A percentile compares a stretch with the other conserved stretches of the same genome.
Evolutionary conservation across 2,329 filamentous ascomycete species (phyloP).

Genomic region (Pestalotiopsis sp.): DNA sequence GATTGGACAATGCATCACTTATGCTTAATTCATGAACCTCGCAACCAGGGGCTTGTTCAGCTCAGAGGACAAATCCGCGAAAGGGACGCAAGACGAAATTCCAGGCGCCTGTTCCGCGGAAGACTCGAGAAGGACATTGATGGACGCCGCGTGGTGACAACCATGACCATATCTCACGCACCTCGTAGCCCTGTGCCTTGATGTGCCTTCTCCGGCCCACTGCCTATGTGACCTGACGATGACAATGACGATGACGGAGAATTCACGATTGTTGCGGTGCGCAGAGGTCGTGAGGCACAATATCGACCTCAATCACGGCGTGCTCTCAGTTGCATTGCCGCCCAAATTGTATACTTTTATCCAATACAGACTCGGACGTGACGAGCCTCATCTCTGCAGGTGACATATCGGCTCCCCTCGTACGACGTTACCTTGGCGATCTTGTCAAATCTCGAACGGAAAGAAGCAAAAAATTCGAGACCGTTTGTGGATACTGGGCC

Average conservation of each 20-base stretch:
- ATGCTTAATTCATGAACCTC: background rate
- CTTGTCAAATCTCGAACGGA: background rate
- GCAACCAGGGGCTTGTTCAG: background rate
- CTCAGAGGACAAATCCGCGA: background rate
- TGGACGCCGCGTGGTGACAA: no score
- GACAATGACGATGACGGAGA: background rate
- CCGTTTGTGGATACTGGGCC: background rate
- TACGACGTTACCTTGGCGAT: background rate
- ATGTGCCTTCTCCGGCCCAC: background rate
- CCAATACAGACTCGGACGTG: background rate
- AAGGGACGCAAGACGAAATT: no score
- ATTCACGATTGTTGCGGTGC: background rate
- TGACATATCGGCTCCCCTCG: background rate
- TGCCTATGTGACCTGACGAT: background rate
- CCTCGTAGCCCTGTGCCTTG: background rate
- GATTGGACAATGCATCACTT: background rate
- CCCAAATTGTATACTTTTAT: background rate
- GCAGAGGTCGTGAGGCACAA: background rate
- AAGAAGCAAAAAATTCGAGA: background rate
- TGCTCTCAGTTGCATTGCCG: background rate
- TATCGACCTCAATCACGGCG: background rate
- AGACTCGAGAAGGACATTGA: no score
- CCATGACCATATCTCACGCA: no score
- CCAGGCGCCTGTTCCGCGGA: no score
- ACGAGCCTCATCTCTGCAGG: background rate